phyloP scores from a whole-genome alignment of 305 asterid species.

The Fraxinus nigra region DNA sequence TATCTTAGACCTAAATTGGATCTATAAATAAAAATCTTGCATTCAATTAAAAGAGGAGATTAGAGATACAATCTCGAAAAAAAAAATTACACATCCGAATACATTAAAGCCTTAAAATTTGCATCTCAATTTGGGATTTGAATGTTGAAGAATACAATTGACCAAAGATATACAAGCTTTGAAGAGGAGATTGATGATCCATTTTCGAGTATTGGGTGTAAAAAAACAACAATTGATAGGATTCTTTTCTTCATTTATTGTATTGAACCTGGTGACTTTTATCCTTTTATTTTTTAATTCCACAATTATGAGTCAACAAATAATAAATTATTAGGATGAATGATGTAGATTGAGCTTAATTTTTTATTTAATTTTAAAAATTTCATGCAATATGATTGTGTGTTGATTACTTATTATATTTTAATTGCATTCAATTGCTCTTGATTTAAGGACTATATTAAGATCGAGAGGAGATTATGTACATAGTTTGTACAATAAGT shows the following conservation, averaged over 20 bases:
- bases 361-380: too few species aligned
- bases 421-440: background rate
- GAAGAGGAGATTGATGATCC: background rate
- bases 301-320: background rate
- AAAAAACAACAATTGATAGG: background rate
- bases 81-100: background rate
- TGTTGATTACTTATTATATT: too few species aligned
- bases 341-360: background rate
- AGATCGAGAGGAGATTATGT: background rate
- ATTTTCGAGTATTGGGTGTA: background rate
- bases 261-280: background rate
- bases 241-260: background rate
- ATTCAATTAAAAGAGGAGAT: background rate
- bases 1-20: background rate
- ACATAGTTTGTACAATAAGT: background rate
- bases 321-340: background rate
- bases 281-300: background rate
- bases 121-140: background rate
- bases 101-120: background rate
- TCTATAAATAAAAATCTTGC: background rate
- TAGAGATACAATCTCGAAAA: background rate
- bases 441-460: background rate
- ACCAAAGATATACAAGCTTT: background rate
- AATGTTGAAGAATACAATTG: background rate
- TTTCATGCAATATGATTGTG: background rate